Evolutionary conservation across 1,284 basidiomycete genomes (phyloP), one percentile per base, ranked within the genome.

Genomic region (Heterobasidion irregulare): DNA sequence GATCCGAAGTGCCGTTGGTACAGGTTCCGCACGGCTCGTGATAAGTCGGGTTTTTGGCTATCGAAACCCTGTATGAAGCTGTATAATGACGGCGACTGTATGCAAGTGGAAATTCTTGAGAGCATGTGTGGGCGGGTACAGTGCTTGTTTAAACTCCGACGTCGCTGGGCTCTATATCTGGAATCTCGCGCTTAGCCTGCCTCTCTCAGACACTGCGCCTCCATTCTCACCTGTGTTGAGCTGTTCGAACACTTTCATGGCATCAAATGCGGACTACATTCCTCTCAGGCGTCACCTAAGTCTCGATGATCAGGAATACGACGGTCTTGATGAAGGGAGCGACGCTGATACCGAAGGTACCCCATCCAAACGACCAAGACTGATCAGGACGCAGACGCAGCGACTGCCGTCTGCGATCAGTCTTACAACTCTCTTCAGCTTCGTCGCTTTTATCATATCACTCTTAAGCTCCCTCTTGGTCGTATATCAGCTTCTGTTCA

Each of bases 381-480:
- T 10, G 38, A 41, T 19, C 46, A 19, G 46, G 46, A 13, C 41
- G n/a, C 46, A 8, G 9, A 6, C 10, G 15, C 9, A 47, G 10
- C 46, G 10, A n/a, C 46, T 19, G 18, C 15, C 26, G 18, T 47
- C 46, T 47, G 12, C 18, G 46, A 47, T 15, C 50, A 50, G 33
- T 34, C 7, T 47, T 38, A 9, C 34, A 16, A 2, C 15, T 12
- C 19, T 56, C 34, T 56, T 57, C 41, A 47, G 47, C 8, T 4
- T 46, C 34, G 18, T 44, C n/a, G 56, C 54, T 10, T 50, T 56
- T 53, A 5, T 56, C 41, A 44, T 57, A 50, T 53, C 60, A 19
- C 47, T 59, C 46, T 12, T 61, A 49, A 59, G 57, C 55, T 33
- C 61, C 50, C 7, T 38, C 45, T 49, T 35, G 19, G 46, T 55